Base-by-base conservation (phyloP, 805 yeast species). In the Torulaspora gathmanii region DNA sequence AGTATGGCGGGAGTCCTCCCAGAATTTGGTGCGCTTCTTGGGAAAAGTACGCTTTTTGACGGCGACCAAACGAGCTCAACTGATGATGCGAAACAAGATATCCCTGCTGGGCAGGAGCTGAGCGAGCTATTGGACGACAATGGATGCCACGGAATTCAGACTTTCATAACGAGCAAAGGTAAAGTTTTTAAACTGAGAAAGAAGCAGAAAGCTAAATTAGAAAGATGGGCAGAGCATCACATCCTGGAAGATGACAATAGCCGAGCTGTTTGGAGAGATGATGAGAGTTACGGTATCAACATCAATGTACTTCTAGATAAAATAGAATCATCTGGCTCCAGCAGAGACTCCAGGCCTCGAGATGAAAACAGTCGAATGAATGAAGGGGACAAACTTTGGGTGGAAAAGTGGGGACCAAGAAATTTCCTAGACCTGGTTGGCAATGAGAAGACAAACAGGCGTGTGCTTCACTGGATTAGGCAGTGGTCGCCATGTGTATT, bases 321-420 rank as follows among this genome's bases (percentile, higher is more conserved):
- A 26, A 58, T 71, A 23, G 68, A 64, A 22, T 46, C 52, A 3
- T 51, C 58, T 28, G 50, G 40, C 8, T 30, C 57, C 30, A 4
- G 25, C 8, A 22, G 25, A 22, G 25, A 22, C 8, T 22, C 25
- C 8, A 22, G 37, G 51, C 13, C 47, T 51, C 35, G 50, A 50
- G 27, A n/a, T 42, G 5, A 23, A 35, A 23, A 9, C 37, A 2
- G n/a, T 33, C 23, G 11, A 33, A 13, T 23, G 29, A 19, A n/a
- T 37, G 25, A 11, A 19, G 22, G 12, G 20, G 46, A 51, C 5
- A 46, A 51, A 12, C 49, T 72, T 12, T 71, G 75, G 80, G 78
- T 81, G 2, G 91, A 84, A 55, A 82, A 82, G 59, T 84, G 82
- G 72, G 68, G 86, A 49, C 88, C 91, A 0, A 64, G 61, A 31